Evolutionary conservation across 305 asterid species (phyloP), one percentile per base, ranked within the genome.

Genomic region (Fraxinus albicans): DNA sequence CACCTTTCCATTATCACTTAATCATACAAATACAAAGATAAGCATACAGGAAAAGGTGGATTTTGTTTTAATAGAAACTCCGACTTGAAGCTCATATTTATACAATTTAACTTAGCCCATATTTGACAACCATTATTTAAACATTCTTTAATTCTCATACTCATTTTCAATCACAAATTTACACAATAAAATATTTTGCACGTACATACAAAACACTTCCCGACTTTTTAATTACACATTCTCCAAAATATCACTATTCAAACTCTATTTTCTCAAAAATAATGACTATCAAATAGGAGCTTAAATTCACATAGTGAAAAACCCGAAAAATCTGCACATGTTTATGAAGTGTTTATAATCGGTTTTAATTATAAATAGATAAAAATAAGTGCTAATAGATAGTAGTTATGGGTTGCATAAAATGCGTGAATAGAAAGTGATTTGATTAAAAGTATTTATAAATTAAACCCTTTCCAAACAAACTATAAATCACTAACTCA

Each of bases 1-100:
- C 84, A 82, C 77, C 72, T 63, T 31, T 29, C 53, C 42, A n/a
- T 65, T 42, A 55, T 73, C 79, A 53, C 27, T 72, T 77, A 21
- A 23, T 73, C 9, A 25, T 33, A 60, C 13, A 76, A 76, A 17
- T 15, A 50, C 7, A 77, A 12, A 77, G 35, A 19, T 27, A 19
- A 4, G 40, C 34, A 50, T 5, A 12, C n/a, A 47, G 29, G 21
- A 35, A 81, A 81, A 74, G 42, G 42, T 53, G 31, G 76, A 58
- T 72, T 80, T 80, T 72, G 70, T 80, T 72, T 33, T 44, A 8
- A 65, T 21, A 42, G 50, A 72, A 80, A 50, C 17, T 7, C 13
- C 23, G 4, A 25, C 6, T 29, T 8, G 72, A 29, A 63, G 31
- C 72, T 12, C 72, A 8, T 21, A 13, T 13, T 15, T 47, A 47